Evolutionary conservation across 2,329 filamentous ascomycete genomes (phyloP).

Genomic region (Sphaerulina vaccinii): DNA sequence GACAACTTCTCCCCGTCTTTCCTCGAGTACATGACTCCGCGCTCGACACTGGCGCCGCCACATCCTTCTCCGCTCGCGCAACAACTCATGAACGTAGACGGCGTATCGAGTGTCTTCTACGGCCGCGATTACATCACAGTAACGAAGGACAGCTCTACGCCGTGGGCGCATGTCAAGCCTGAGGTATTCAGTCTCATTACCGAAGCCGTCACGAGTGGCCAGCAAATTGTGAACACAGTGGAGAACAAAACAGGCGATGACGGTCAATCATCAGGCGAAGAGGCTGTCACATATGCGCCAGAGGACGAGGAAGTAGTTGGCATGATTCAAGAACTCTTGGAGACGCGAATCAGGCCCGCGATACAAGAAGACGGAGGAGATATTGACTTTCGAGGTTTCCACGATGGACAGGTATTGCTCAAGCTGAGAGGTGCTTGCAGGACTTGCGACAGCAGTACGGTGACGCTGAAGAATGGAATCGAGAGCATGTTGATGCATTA

Average conservation of each 20-base stretch:
- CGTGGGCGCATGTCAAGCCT: constrained; percentile 93
- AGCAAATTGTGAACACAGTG: constrained; percentile 72
- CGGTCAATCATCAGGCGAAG: constrained; percentile 54
- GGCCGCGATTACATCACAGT: constrained; percentile 95
- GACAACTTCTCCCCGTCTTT: constrained; percentile 70
- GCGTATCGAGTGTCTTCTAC: constrained; percentile 93
- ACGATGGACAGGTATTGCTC: constrained; percentile 66
- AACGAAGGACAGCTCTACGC: constrained; percentile 80
- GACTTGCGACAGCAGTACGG: constrained; percentile 94
- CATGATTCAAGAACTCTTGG: constrained; percentile 97
- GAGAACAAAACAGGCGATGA: constrained; percentile 57
- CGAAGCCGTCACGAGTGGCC: constrained; percentile 81
- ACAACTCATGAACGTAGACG: constrained; percentile 88
- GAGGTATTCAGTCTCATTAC: constrained; percentile 95
- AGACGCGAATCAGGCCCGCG: constrained; percentile 89
- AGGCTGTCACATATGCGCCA: constrained; percentile 79
- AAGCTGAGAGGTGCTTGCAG: constrained; percentile 91
- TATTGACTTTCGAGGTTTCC: constrained; percentile 90
- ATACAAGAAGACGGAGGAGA: constrained; percentile 98
- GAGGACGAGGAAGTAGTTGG: constrained; percentile 91
- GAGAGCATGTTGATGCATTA: constrained; percentile 90
- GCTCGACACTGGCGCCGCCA: constrained; percentile 82
- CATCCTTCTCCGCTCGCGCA: constrained; percentile 82
- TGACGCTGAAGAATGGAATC: constrained; percentile 95
- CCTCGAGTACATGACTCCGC: constrained; percentile 86